Percentiles rank a stretch among this genome's conserved stretches.
Evolutionary conservation across 2,329 filamentous ascomycete genomes (phyloP).

Genomic region (Arthrocladium fulminans): DNA sequence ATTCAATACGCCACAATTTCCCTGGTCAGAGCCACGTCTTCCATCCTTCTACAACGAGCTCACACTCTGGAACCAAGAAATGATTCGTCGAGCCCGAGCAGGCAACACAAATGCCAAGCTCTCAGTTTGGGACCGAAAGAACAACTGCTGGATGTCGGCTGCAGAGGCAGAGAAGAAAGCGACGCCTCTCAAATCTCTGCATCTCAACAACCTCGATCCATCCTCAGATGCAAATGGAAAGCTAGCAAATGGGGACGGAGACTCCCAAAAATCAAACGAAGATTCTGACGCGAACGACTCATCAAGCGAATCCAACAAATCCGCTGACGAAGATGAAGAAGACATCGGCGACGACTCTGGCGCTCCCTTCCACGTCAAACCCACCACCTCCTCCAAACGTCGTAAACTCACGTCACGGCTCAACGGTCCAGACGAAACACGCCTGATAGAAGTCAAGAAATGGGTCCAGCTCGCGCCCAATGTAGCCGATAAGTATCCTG

Average conservation of each 20-base stretch:
- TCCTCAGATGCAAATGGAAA: not conserved
- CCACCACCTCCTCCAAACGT: slow-evolving; percentile 4
- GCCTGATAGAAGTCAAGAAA: slow-evolving; percentile 49
- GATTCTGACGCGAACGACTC: slow-evolving; percentile 23
- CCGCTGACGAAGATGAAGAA: slow-evolving; percentile 11
- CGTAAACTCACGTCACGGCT: slow-evolving; percentile 6
- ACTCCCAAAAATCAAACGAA: slow-evolving; percentile 18
- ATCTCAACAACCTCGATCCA: slow-evolving; percentile 9
- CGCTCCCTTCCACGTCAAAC: slow-evolving; percentile 2
- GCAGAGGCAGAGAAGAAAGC: slow-evolving; percentile 9
- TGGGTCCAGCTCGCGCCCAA: slow-evolving; percentile 51
- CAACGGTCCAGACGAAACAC: slow-evolving; percentile 27
- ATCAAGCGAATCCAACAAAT: slow-evolving; percentile 10
- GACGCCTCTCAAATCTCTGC: slow-evolving; percentile 7
- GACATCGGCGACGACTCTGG: not conserved
- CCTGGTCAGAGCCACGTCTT: slow-evolving; percentile 77
- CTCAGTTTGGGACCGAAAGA: slow-evolving; percentile 19
- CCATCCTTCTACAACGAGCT: slow-evolving; percentile 75
- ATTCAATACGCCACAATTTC: slow-evolving; percentile 40
- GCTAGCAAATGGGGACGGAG: slow-evolving; percentile 21
- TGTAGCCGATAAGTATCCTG: slow-evolving; percentile 43
- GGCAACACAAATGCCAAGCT: slow-evolving; percentile 15
- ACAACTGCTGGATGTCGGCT: slow-evolving; percentile 13
- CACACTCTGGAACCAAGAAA: slow-evolving; percentile 39
- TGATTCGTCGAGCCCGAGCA: slow-evolving; percentile 17